Evolutionary conservation across 176 grass and related monocot species (phyloP), one percentile per base, ranked within the genome.

Genomic region (Juncus effusus): DNA sequence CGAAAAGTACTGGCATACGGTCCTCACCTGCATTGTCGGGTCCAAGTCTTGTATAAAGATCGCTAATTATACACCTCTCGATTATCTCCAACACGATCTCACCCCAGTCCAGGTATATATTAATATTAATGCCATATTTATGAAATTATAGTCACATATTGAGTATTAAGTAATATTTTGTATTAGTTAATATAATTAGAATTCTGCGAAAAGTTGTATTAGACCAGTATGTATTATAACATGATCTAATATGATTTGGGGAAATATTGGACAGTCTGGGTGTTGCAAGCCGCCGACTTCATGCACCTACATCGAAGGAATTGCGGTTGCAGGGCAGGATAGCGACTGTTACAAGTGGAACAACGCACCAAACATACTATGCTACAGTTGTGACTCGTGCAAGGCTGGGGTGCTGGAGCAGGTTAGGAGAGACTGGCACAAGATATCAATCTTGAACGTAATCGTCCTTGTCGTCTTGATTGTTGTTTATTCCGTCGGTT

Each of bases 211-310:
- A 28, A 28, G 19, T 28, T 28, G 41, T 38, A 56, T 38, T 40
- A 56, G 39, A 69, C 9, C 6, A 19, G 39, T n/a, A 68, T 45
- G 50, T 13, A 2, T 28, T 50, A 36, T 38, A 7, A 41, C 13
- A 2, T 42, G 16, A 64, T 0, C 3, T 36, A 68, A 68, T n/a
- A 38, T 13, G 8, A 45, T 4, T 5, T 28, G 13, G 13, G 6
- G 4, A 12, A 56, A 55, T 54, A 16, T 56, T 15, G 36, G 73
- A 78, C 80, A 99, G 94, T 99, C 94, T 0, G 94, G 94, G 7
- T 99, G 94, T 67, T 99, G 94, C 80, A 99, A 99, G 72, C 94
- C 94, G 13, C 94, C 94, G 4, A 99, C 94, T 37, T 81, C 88
- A 6, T 99, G 94, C 80, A 67, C 79, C 4, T 93, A 99, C 78